phyloP scores from a whole-genome alignment of 2,329 filamentous ascomycete genomes.

The Aspergillus texensis region DNA sequence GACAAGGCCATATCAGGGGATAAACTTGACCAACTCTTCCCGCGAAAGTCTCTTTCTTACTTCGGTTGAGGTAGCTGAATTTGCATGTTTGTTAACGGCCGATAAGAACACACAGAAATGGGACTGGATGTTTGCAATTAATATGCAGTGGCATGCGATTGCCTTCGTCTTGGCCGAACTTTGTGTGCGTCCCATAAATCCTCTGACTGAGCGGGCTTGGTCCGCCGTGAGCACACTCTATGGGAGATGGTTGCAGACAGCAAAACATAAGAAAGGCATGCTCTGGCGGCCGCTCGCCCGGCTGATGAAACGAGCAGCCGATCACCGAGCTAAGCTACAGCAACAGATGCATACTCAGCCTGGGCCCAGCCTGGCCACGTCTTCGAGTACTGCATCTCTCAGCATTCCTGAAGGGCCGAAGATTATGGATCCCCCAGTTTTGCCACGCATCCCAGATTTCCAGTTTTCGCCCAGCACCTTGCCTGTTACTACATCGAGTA shows the following conservation, averaged over 20 bases:
- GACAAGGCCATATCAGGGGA: slow-evolving; percentile 60
- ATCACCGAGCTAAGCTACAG: slow-evolving; percentile 55
- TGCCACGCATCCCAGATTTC: slow-evolving; percentile 23
- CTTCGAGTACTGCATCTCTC: slow-evolving; percentile 4
- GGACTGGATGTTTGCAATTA: slow-evolving; percentile 67
- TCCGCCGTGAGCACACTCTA: slow-evolving; percentile 55
- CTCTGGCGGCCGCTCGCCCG: slow-evolving; percentile 66
- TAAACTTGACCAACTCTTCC: slow-evolving; percentile 61
- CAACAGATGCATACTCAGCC: slow-evolving; percentile 29
- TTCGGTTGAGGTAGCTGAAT: slow-evolving; percentile 74
- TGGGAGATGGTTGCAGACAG: slow-evolving; percentile 36
- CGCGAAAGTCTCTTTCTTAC: slow-evolving; percentile 71
- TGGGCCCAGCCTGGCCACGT: slow-evolving; percentile 15
- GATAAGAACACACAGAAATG: slow-evolving; percentile 65
- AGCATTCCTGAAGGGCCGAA: slow-evolving; percentile 9
- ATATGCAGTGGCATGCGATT: slow-evolving; percentile 66
- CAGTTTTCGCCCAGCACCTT: slow-evolving; percentile 17
- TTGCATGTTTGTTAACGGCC: slow-evolving; percentile 66
- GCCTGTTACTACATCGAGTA: neutral
- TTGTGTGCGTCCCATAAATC: slow-evolving; percentile 57
- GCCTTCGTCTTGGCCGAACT: slow-evolving; percentile 62
- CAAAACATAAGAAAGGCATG: slow-evolving; percentile 54
- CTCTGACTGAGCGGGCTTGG: slow-evolving; percentile 64
- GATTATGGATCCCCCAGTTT: slow-evolving; percentile 16
- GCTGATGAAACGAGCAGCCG: slow-evolving; percentile 61